Base-by-base conservation (phyloP, 2,329 filamentous ascomycete genomes). In the Sporothrix euskadiensis region DNA sequence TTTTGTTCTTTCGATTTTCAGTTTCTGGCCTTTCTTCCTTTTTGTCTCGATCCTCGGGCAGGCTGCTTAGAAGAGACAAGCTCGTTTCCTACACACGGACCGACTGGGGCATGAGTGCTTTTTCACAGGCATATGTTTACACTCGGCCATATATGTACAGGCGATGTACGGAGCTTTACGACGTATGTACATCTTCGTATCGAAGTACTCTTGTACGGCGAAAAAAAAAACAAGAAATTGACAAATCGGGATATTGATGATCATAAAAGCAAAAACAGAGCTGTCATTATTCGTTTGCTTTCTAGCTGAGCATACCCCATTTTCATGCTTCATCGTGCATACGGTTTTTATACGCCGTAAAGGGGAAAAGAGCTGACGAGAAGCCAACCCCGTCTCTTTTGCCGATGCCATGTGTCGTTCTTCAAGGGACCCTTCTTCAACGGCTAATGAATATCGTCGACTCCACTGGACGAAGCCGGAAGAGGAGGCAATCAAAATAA, bases 361-460 rank as follows among this genome's bases (percentile, higher is more conserved):
- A 22, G 30, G 44, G 16, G 6, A 35, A 68, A 49, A 52, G 30
- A 30, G 16, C 19, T 35, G 10, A 35, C 6, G n/a, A 52, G 30
- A 68, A 10, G 26, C 6, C 22, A 52, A n/a, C 8, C 8, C 19
- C 59, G n/a, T 39, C 57, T 14, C 14, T n/a, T 68, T 10, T 69
- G 30, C 66, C 47, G 30, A 54, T 71, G 47, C 72, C 72, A 73
- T 73, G 72, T 73, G 72, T 49, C 66, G 35, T 73, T 73, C 72
- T 68, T 71, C 57, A 26, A 26, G 26, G 26, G n/a, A n/a, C n/a
- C n/a, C n/a, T n/a, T n/a, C n/a, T n/a, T n/a, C n/a, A 73, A 73
- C 71, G 47, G 71, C 12, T 14, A 12, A 32, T 32, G 49, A 57
- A 26, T 52, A 68, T 71, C n/a, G 39, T 10, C 2, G 14, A 47